Base-by-base conservation (phyloP, 345 rosid species). In the Aquilaria yunnanensis region DNA sequence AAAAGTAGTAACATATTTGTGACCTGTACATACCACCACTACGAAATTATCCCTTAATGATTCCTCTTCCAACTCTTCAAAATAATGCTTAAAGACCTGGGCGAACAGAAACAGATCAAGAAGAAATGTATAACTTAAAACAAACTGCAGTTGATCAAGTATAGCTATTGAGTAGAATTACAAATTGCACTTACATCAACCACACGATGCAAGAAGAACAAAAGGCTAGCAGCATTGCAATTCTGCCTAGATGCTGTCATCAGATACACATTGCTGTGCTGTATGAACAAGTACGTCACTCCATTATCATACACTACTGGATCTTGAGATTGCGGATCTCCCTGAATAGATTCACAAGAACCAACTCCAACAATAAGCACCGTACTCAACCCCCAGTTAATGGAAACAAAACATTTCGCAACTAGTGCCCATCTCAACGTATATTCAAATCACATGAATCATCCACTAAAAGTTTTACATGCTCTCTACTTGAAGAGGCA, bases 31-130 rank as follows among this genome's bases (percentile, higher is more conserved):
- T 74, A 88, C 95, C 91, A 88, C 95, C 5, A 88, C 87, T 2
- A 88, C 95, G 67, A 88, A 88, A 72, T 88, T 88, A 77, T 88
- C 95, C 69, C 95, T 76, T 33, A 88, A 70, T 0, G 95, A 88
- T 70, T 88, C 95, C 67, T 88, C 95, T 67, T 88, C 91, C 45
- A 88, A 65, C 74, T 81, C 91, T 74, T 88, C 95, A 34, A 88
- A 88, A 65, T 88, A 88, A 81, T 83, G 89, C 76, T 81, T 88
- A 62, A 88, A 88, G 45, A 88, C 95, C 95, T 87, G 61, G 9
- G 46, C 32, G 13, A 3, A 14, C n/a, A n/a, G 0, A 56, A 14
- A 54, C 6, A 16, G 1, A 31, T 52, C 2, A 6, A 2, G 2
- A 5, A 37, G 43, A 37, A 37, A 37, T 37, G 8, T 37, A 0